A percentile compares a stretch with the other conserved stretches of the same genome.
Evolutionary conservation across 2,329 filamentous ascomycete species (phyloP).

Genomic region (Capronia epimyces): DNA sequence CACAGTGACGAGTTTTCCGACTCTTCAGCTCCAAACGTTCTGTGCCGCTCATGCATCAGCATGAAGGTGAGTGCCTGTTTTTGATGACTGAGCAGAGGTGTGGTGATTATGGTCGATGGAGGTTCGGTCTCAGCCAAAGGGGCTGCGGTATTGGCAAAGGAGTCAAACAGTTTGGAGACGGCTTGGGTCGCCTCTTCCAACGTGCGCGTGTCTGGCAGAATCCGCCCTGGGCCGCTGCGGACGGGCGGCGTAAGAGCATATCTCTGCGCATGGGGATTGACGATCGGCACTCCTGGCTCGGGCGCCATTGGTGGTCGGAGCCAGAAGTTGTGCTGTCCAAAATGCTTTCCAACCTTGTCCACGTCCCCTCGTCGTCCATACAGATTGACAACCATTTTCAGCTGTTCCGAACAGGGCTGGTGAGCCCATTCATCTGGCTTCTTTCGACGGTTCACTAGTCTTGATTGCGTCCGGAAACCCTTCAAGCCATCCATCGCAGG

Average conservation of each 20-base stretch:
- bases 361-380: slow-evolving; percentile 69
- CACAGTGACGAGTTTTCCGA: slow-evolving; percentile 69
- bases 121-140: slow-evolving; percentile 70
- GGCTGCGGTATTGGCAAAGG: slow-evolving; percentile 63
- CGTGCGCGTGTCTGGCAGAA: slow-evolving; percentile 53
- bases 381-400: slow-evolving; percentile 66
- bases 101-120: slow-evolving; percentile 52
- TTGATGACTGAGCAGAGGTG: slow-evolving; percentile 73
- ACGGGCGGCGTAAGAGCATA: slow-evolving; percentile 40
- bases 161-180: slow-evolving; percentile 82
- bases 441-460: slow-evolving; percentile 63
- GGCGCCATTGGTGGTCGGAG: slow-evolving; percentile 62
- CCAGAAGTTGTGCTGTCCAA: slow-evolving; percentile 62
- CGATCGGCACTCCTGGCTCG: slow-evolving; percentile 63
- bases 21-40: slow-evolving; percentile 54
- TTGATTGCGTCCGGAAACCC: slow-evolving; percentile 65
- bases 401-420: slow-evolving; percentile 54
- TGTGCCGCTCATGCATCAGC: slow-evolving; percentile 66
- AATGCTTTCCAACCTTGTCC: slow-evolving; percentile 59
- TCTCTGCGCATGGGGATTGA: slow-evolving; percentile 66
- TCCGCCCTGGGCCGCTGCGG: slow-evolving; percentile 23
- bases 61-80: slow-evolving; percentile 88
- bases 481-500: slow-evolving; percentile 65
- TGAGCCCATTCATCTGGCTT: slow-evolving; percentile 60
- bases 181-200: slow-evolving; percentile 82